Evolutionary conservation across 1,284 basidiomycete genomes (phyloP), one percentile per base, ranked within the genome.

Genomic region (Leccinum pseudoinsigne): DNA sequence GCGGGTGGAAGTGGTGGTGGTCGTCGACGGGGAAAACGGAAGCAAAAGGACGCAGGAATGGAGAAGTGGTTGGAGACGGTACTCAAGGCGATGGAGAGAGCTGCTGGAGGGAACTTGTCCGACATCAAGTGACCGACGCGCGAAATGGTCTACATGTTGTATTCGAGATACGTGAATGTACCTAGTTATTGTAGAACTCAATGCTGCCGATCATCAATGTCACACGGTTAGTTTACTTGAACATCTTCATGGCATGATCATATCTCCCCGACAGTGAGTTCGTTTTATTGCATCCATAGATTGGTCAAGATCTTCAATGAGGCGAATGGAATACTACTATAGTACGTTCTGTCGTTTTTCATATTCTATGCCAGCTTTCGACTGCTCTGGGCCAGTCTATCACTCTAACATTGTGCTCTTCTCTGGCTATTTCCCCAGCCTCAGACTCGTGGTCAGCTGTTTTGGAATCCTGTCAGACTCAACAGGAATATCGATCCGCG

Each of bases 31-130:
- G 66, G 63, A 2, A 76, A 71, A 51, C 69, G 64, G 56, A 72
- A 68, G 64, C 58, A 64, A 42, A 68, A 62, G 34, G 66, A 65
- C 1, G 64, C 16, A 0, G 62, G 23, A 3, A 64, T 71, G 28
- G 74, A 78, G 67, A 80, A 78, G 57, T 77, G 74, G 62, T 63
- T 85, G 63, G 78, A 82, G 60, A 79, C 74, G 61, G 80, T 87
- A 76, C 72, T 81, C 68, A 80, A 78, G 65, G 88, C 84, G 1
- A 82, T 90, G 18, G 84, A 85, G 69, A 81, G 84, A 64, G 87
- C 86, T 18, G 86, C 86, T 53, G 87, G 86, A 4, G 86, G 87
- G 3, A 78, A 80, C 45, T 66, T 90, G 67, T 67, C 78, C 2
- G 83, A 82, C 28, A 64, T 83, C 51, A 80, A 75, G 64, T 81